Conservation (phyloP, 257 asterid genomes). For the Fraxinus pennsylvanica region DNA sequence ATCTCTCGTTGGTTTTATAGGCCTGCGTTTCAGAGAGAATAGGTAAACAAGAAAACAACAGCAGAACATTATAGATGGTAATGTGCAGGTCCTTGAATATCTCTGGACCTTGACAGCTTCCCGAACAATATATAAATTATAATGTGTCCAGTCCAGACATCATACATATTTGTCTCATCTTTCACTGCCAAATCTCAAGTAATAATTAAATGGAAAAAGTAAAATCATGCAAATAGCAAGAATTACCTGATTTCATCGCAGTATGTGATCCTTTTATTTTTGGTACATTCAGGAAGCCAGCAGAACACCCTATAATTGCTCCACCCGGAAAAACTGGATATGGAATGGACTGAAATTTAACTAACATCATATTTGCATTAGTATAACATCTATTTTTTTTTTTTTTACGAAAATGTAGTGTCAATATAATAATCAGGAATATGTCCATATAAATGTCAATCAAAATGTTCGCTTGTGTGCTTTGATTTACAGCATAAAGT, state of each 20-base stretch:
- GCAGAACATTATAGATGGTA: constrained; percentile 8
- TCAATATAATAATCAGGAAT: not conserved
- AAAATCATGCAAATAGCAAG: constrained; percentile 21
- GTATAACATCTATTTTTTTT: constrained; percentile 13
- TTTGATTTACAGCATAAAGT: not conserved
- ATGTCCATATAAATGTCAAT: constrained; percentile 10
- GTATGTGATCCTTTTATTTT: constrained; percentile 97
- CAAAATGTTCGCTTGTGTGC: not conserved
- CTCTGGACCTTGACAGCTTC: not conserved
- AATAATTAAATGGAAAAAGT: not conserved
- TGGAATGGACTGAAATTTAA: constrained; percentile 95
- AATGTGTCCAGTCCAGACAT: no score
- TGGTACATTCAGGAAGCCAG: constrained; percentile 96
- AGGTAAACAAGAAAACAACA: constrained; percentile 8
- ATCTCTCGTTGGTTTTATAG: not conserved
- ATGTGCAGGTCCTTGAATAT: not conserved
- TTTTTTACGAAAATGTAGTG: constrained; percentile 2
- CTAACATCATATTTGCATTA: constrained; percentile 48
- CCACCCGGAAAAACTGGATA: constrained; percentile 99
- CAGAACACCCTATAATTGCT: constrained; percentile 97
- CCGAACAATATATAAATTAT: not conserved
- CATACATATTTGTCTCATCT: not conserved
- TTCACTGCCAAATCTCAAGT: constrained; percentile 11
- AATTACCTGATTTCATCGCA: constrained; percentile 95
- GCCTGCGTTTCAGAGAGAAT: not conserved